These are phyloP conservation scores for Coemansia sp. DNA, from an alignment of 192 early-diverging fungal genomes.

Conservation along the genomic window DNA sequence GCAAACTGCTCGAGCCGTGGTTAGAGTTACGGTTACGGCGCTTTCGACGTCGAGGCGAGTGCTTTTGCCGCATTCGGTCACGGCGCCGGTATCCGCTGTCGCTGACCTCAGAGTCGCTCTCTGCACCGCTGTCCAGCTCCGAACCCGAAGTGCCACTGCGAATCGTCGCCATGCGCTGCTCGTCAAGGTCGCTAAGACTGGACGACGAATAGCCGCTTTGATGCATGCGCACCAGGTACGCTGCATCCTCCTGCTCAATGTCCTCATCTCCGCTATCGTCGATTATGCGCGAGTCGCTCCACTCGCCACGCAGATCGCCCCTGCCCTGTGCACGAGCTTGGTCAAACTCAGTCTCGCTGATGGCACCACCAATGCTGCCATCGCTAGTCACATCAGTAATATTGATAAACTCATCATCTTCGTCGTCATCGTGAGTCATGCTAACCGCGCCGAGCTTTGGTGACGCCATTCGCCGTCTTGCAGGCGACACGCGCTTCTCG, in stretches of 20 bases:
- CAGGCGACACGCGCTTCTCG: constrained; percentile 2
- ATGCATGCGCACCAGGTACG: constrained; percentile 29
- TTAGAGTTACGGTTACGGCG: neutral
- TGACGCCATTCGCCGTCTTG: neutral
- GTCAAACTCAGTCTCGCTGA: constrained; percentile 52
- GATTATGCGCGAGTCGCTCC: constrained; percentile 32
- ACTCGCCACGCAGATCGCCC: constrained; percentile 4
- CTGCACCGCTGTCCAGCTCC: constrained; percentile 39
- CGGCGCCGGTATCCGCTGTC: constrained; percentile 2
- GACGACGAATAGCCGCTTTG: constrained; percentile 35
- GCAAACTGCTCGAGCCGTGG: neutral
- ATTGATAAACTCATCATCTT: constrained; percentile 51
- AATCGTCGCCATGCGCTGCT: constrained; percentile 24
- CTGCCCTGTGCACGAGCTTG: constrained; percentile 1
- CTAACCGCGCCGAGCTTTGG: neutral
- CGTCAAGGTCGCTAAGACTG: constrained; percentile 50
- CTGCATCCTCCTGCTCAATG: constrained; percentile 39
- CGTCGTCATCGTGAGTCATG: constrained; percentile 4
- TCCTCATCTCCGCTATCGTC: constrained; percentile 34
- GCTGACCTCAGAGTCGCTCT: constrained; percentile 43
- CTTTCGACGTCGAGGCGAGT: neutral
- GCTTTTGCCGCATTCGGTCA: neutral
- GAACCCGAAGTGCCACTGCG: constrained; percentile 5
- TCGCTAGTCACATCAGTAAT: constrained; percentile 54
- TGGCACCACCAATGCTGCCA: constrained; percentile 14